Evolutionary conservation across 2,329 filamentous ascomycete genomes (phyloP).

Genomic region (Arthrobotrys entomopaga): DNA sequence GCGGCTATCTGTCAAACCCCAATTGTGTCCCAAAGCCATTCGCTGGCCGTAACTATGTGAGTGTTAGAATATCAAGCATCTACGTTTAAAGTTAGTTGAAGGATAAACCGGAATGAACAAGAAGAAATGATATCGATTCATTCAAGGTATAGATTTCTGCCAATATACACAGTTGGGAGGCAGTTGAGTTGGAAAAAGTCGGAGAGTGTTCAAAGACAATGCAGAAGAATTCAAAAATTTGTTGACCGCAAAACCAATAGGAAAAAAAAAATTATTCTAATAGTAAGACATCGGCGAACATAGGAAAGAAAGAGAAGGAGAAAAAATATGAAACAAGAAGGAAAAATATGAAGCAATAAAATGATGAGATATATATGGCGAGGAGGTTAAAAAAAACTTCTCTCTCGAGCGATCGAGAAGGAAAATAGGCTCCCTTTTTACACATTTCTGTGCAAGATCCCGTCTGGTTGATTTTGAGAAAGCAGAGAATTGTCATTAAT

Average conservation of each 20-base stretch:
- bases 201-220: constrained; percentile 29
- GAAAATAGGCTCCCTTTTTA: background rate
- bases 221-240: constrained; percentile 9
- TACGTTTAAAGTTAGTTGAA: background rate
- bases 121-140: constrained; percentile 1
- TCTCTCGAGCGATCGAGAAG: background rate
- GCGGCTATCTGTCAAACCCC: background rate
- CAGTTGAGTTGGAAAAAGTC: constrained; percentile 18
- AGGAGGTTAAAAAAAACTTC: background rate
- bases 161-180: constrained; percentile 42
- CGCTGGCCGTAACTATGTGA: background rate
- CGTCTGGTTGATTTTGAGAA: background rate
- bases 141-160: constrained; percentile 7
- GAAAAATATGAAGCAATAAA: constrained; percentile 1
- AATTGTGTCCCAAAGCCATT: background rate
- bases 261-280: constrained; percentile 46
- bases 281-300: constrained; percentile 53
- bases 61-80: background rate
- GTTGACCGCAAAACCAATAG: constrained; percentile 18
- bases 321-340: constrained; percentile 10
- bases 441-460: background rate
- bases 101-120: background rate
- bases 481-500: constrained; percentile 17
- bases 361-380: background rate
- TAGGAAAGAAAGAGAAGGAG: constrained; percentile 38